Percentiles rank a stretch among this genome's conserved stretches.
These are phyloP conservation scores for Aspergillus egyptiacus DNA, from an alignment of 495 filamentous ascomycete genomes.

Conservation along the genomic window DNA sequence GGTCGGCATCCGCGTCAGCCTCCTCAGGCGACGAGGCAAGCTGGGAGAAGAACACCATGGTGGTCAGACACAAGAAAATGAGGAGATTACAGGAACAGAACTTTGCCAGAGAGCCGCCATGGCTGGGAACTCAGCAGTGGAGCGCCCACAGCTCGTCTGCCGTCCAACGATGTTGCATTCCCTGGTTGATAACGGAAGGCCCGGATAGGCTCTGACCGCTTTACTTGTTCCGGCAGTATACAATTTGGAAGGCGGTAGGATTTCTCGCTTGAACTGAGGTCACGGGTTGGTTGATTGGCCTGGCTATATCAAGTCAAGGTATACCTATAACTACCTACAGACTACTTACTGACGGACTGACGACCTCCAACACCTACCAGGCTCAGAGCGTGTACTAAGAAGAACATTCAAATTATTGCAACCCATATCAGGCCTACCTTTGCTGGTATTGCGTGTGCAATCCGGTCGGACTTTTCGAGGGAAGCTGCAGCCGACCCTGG, in stretches of 20 bases:
- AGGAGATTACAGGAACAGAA: constrained; percentile 2
- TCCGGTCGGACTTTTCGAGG: too few relatives aligned
- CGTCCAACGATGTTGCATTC: constrained; percentile 2
- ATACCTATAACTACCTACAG: too few relatives aligned
- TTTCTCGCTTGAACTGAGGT: too few relatives aligned
- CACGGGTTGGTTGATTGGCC: too few relatives aligned
- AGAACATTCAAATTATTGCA: too few relatives aligned
- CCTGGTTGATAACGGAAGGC: constrained; percentile 8
- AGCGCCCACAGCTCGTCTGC: constrained; percentile 7
- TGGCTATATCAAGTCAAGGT: too few relatives aligned
- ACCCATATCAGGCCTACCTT: too few relatives aligned
- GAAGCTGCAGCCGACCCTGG: too few relatives aligned
- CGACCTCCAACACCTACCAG: too few relatives aligned
- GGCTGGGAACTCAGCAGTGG: constrained; percentile 8
- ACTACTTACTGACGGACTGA: too few relatives aligned
- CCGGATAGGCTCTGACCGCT: constrained; percentile 7
- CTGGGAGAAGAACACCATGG: constrained; percentile 17
- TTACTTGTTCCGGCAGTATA: background rate
- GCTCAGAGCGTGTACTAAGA: too few relatives aligned
- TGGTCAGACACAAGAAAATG: background rate
- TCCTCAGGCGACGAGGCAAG: constrained; percentile 21
- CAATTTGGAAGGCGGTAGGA: background rate
- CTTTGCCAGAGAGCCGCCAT: background rate
- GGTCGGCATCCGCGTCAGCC: constrained; percentile 4
- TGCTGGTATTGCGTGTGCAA: too few relatives aligned